phyloP scores from a whole-genome alignment of 75 land plant species.

The Pinus taeda region DNA sequence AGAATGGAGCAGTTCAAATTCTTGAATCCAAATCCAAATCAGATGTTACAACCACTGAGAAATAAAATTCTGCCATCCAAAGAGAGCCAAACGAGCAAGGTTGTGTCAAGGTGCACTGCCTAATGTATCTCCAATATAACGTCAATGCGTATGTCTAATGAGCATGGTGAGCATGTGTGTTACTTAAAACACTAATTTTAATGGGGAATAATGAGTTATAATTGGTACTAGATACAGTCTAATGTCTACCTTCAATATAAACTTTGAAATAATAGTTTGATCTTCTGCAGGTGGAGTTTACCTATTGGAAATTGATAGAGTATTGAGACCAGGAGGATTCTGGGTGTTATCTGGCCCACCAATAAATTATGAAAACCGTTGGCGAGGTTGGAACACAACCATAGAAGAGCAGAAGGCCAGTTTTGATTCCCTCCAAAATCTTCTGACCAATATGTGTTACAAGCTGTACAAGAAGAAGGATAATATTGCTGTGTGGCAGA shows the following conservation, averaged over 20 bases:
- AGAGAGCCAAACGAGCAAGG: background rate
- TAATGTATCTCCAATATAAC: background rate
- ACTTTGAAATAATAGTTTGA: background rate
- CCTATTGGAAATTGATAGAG: conserved; percentile 18
- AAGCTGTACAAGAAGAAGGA: conserved; percentile 20
- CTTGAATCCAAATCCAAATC: background rate
- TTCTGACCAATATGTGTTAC: conserved; percentile 24
- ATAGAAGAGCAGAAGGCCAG: conserved; percentile 21
- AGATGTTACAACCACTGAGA: background rate
- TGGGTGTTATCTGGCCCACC: conserved; percentile 29
- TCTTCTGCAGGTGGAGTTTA: conserved; percentile 17
- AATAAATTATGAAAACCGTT: conserved; percentile 18
- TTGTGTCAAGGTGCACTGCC: background rate
- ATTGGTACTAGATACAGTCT: background rate
- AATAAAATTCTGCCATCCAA: background rate
- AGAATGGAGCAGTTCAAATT: background rate
- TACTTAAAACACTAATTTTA: no score
- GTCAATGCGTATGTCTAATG: background rate
- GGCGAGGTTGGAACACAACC: conserved; percentile 20
- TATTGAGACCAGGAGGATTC: conserved; percentile 26
- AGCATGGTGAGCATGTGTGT: background rate
- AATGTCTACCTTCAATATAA: background rate
- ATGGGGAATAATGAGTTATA: no score
- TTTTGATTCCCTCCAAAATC: conserved; percentile 25
- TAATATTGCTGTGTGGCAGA: conserved; percentile 37